Evolutionary conservation across 1,284 basidiomycete species (phyloP), one percentile per base, ranked within the genome.

Genomic region (Cutaneotrichosporon daszewskae): DNA sequence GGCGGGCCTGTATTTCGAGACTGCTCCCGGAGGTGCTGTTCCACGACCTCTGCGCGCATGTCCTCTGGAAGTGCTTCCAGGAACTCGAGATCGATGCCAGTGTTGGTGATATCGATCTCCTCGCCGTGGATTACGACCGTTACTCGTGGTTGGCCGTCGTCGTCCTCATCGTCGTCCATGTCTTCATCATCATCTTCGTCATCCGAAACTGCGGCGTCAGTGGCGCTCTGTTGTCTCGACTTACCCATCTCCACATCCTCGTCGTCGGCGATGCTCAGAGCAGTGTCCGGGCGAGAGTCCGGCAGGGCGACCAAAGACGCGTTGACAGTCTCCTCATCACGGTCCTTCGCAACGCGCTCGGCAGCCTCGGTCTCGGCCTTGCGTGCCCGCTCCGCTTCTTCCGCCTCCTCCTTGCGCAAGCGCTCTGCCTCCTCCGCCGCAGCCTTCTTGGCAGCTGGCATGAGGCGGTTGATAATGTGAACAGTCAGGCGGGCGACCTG

Each of bases 61-160:
- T 98, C 94, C 64, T 98, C 95, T 0, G 95, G 95, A 20, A 99
- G 74, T 16, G 95, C 95, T 71, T 97, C 91, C 42, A 99, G 75
- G 79, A 99, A 98, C 9, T 88, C 92, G 2, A 92, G 90, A 66
- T 98, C 95, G 61, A 99, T 97, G 8, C 95, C 95, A 13, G 91
- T 94, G 60, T 97, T 91, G 9, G 95, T 98, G 62, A 99, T 98
- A 66, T 99, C 95, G 23, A 98, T 87, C n/a, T 83, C 78, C 51
- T 81, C 85, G 37, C 94, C 95, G 66, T 92, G 85, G 47, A 98
- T 87, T 68, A 79, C 78, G 60, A 97, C 85, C 2, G 85, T 87
- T 12, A 92, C 76, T 29, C 91, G 76, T 20, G 40, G 28, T 7
- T 19, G 29, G 14, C 25, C 32, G 10, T 35, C 40, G 24, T 38